Evolutionary conservation across 1,284 basidiomycete genomes (phyloP).

Genomic region (Sanghuangporus baumii): DNA sequence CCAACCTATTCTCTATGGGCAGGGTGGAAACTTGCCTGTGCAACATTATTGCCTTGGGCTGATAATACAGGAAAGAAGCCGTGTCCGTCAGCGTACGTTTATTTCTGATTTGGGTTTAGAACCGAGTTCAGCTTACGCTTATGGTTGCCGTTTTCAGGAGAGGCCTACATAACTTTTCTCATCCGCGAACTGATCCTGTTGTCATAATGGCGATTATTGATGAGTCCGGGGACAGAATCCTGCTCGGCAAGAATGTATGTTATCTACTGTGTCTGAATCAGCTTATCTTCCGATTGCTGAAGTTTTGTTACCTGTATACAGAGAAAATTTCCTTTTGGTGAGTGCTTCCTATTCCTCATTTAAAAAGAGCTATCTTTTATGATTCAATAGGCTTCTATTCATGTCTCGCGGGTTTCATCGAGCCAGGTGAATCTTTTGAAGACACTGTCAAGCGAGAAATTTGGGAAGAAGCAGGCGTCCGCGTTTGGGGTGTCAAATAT

Average conservation of each 20-base stretch:
- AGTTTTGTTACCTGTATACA: slow-evolving; percentile 25
- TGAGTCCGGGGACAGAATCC: slow-evolving; percentile 71
- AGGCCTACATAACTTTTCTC: slow-evolving; percentile 84
- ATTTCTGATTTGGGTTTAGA: background rate
- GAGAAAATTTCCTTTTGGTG: slow-evolving; percentile 58
- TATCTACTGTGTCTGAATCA: background rate
- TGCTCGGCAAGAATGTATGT: slow-evolving; percentile 82
- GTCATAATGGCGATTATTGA: slow-evolving; percentile 90
- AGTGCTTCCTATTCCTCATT: background rate
- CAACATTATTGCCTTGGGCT: slow-evolving; percentile 66
- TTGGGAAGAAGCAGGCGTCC: slow-evolving; percentile 91
- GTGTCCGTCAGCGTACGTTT: slow-evolving; percentile 60
- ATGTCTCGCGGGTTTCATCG: slow-evolving; percentile 86
- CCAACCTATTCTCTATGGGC: slow-evolving; percentile 87
- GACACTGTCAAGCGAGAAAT: slow-evolving; percentile 92
- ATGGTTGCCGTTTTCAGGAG: slow-evolving; percentile 39
- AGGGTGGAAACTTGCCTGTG: slow-evolving; percentile 91
- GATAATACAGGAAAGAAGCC: slow-evolving; percentile 54
- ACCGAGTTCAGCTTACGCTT: background rate
- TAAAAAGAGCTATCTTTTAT: background rate
- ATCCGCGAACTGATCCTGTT: slow-evolving; percentile 85
- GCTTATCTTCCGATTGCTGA: background rate
- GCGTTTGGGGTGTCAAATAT: slow-evolving; percentile 80
- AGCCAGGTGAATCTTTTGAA: slow-evolving; percentile 93
- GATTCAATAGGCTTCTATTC: slow-evolving; percentile 61